Base-by-base conservation (phyloP, 1,284 basidiomycete genomes). In the Sutorius eximius region DNA sequence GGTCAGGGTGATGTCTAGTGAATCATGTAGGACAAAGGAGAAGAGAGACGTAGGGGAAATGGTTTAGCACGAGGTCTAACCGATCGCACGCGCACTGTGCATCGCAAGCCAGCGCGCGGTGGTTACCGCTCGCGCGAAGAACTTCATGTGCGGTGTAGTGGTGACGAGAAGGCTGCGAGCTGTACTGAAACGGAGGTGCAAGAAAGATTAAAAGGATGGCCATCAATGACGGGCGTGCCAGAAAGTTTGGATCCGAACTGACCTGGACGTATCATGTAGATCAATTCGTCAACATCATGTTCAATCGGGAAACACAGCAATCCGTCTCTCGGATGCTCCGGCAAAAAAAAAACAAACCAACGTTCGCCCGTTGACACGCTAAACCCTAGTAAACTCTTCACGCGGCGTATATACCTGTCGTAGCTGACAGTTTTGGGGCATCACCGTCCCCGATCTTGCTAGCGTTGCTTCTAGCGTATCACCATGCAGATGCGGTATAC, bases 381-480 rank as follows among this genome's bases (percentile, higher is more conserved):
- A 42, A 48, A 13, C 33, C 5, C 5, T 4, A 37, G 36, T 18
- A 18, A 18, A 37, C 36, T 18, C 41, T 61, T 62, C 60, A 54
- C 47, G 53, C 56, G 58, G 68, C 51, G 61, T 59, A n/a, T n/a
- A n/a, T n/a, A 56, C 52, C 59, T 66, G 62, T 59, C 33, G 45
- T 41, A 45, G 20, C n/a, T 71, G 67, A 70, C 67, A 71, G 69
- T 60, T 68, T 71, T 72, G 57, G 67, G 67, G 67, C 65, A 36
- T 32, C 57, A 62, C 46, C 50, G 51, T 6, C 15, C 34, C 38
- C 34, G 38, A 32, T 33, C 32, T 27, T 54, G 18, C 36, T 20
- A 32, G 33, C 37, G 42, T 49, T 33, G 27, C 43, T 30, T 59
- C 32, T 50, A 22, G 27, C 12, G 16, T 49, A 47, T 61, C 63